A percentile compares a stretch with the other conserved stretches of the same genome.
These are phyloP conservation scores for Spathaspora arborariae DNA, from an alignment of 805 yeast genomes.

Conservation along the genomic window DNA sequence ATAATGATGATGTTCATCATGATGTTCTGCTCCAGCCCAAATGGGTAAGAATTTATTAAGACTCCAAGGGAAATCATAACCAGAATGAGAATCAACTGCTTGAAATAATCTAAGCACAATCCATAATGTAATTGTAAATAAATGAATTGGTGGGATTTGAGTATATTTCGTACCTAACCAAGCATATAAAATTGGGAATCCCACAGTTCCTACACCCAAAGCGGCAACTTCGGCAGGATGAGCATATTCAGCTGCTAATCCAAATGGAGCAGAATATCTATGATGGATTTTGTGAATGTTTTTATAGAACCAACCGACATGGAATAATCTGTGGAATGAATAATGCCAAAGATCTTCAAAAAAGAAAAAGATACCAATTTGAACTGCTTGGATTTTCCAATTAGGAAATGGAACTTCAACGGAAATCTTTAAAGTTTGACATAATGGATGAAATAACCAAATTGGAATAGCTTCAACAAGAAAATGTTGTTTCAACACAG, in stretches of 20 bases:
- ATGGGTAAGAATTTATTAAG: constrained; percentile 87
- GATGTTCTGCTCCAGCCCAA: constrained; percentile 99
- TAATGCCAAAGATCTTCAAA: constrained; percentile 96
- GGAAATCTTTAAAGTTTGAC: constrained; percentile 74
- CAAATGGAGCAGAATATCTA: constrained; percentile 97
- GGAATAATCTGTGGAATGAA: constrained; percentile 90
- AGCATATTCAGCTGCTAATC: constrained; percentile 95
- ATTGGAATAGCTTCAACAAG: constrained; percentile 94
- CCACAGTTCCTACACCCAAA: constrained; percentile 93
- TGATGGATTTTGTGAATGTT: constrained; percentile 97
- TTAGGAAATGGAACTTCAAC: constrained; percentile 84
- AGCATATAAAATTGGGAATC: constrained; percentile 86
- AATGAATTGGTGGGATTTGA: constrained; percentile 51
- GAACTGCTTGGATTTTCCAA: constrained; percentile 52
- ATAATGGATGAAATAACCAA: constrained; percentile 94
- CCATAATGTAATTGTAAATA: constrained; percentile 89
- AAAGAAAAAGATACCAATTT: constrained; percentile 74
- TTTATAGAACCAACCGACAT: constrained; percentile 84
- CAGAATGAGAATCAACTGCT: constrained; percentile 97
- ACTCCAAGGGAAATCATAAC: constrained; percentile 97
- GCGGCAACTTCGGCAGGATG: constrained; percentile 92
- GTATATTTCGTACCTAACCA: constrained; percentile 55
- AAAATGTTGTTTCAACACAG: constrained; percentile 82
- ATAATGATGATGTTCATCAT: constrained; percentile 94
- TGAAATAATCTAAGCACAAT: constrained; percentile 84